Conservation (phyloP, 2,329 filamentous ascomycete genomes). For the Venturia oleaginea region DNA sequence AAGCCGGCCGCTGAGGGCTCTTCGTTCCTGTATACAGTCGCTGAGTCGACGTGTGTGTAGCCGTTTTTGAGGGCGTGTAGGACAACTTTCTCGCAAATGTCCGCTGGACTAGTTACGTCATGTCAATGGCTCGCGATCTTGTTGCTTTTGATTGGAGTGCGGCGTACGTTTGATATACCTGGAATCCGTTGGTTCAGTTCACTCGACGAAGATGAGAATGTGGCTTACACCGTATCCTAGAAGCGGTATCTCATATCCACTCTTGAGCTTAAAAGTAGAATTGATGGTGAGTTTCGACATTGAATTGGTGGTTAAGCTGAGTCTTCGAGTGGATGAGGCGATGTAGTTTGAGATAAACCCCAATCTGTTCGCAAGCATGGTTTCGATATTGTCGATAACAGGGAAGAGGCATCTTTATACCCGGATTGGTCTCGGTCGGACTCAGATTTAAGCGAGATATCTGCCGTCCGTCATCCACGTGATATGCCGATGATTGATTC, state of each 20-base stretch:
- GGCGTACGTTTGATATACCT: conserved; percentile 34
- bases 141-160: background rate
- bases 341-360: background rate
- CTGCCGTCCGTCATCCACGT: background rate
- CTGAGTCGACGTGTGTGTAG: conserved; percentile 53
- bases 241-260: conserved; percentile 52
- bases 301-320: conserved; percentile 5
- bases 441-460: background rate
- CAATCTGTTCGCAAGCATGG: background rate
- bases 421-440: background rate
- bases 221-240: conserved; percentile 48
- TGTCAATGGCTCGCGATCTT: conserved; percentile 9
- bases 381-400: background rate
- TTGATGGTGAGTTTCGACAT: conserved; percentile 39
- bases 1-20: conserved; percentile 45
- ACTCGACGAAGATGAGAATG: conserved; percentile 19
- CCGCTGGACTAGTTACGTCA: conserved; percentile 39
- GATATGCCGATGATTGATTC: background rate
- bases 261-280: conserved; percentile 44
- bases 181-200: conserved; percentile 15
- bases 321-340: background rate
- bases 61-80: conserved; percentile 46
- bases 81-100: conserved; percentile 48
- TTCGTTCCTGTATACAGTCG: conserved; percentile 51
- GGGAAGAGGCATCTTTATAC: background rate